A percentile compares a stretch with the other conserved stretches of the same genome.
These are phyloP conservation scores for Isochrysis galbana DNA, from an alignment of 78 protist species.

Conservation along the genomic window DNA sequence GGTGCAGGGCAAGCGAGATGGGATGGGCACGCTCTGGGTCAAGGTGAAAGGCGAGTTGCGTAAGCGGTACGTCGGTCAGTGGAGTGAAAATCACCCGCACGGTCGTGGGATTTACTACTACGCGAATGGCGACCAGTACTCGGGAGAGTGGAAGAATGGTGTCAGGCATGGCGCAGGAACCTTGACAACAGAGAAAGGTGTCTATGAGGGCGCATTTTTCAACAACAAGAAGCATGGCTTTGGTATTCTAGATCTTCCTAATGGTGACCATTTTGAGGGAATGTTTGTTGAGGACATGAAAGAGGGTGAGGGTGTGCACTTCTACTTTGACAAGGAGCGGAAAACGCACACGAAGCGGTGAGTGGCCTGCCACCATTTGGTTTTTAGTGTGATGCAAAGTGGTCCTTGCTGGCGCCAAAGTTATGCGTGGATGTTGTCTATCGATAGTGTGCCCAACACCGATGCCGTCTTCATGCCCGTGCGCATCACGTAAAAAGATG, in stretches of 20 bases:
- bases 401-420: too few relatives aligned
- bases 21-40: conserved; percentile 1
- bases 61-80: background rate
- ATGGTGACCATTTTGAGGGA: conserved; percentile 42
- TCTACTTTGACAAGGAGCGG: background rate
- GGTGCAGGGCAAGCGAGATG: background rate
- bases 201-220: conserved; percentile 40
- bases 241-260: background rate
- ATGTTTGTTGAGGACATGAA: background rate
- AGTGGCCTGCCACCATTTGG: background rate
- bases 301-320: conserved; percentile 27
- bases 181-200: background rate
- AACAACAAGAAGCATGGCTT: conserved; percentile 46
- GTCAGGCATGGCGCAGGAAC: conserved; percentile 37
- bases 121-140: conserved; percentile 1
- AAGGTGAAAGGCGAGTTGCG: background rate
- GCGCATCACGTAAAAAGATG: too few relatives aligned
- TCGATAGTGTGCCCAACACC: too few relatives aligned
- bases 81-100: background rate
- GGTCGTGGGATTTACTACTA: conserved; percentile 10
- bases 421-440: too few relatives aligned
- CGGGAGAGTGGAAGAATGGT: conserved; percentile 42
- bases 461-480: too few relatives aligned
- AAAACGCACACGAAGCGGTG: background rate
- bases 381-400: too few relatives aligned